Conservation (phyloP, 1,139 yeast genomes). For the Williopsis jadinii region DNA sequence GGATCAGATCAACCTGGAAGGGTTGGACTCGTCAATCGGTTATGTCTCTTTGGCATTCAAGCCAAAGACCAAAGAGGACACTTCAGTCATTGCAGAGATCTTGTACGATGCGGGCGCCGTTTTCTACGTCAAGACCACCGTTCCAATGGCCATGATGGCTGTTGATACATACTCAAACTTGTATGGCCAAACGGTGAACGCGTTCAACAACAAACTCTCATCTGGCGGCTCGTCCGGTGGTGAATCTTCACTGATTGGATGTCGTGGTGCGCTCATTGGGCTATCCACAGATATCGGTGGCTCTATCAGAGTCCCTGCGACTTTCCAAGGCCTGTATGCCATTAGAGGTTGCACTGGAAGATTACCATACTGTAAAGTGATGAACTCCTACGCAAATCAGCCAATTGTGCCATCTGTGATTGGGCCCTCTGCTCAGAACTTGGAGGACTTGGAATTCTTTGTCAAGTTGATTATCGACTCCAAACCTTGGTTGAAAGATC, state of each 20-base stretch:
- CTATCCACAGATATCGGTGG: constrained; percentile 68
- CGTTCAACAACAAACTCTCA: constrained; percentile 35
- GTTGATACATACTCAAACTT: constrained; percentile 38
- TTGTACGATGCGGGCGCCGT: constrained; percentile 45
- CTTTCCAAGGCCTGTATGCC: constrained; percentile 47
- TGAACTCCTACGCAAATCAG: constrained; percentile 53
- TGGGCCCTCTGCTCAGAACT: constrained; percentile 50
- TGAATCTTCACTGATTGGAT: constrained; percentile 43
- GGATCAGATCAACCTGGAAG: constrained; percentile 42
- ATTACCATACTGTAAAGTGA: constrained; percentile 42
- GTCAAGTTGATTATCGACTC: constrained; percentile 46
- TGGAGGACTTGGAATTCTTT: constrained; percentile 60
- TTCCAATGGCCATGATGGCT: constrained; percentile 49
- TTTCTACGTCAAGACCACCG: constrained; percentile 46
- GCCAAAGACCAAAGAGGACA: constrained; percentile 26
- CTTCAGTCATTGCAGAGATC: constrained; percentile 37
- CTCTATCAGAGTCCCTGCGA: constrained; percentile 50
- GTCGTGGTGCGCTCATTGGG: constrained; percentile 45
- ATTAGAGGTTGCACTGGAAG: constrained; percentile 42
- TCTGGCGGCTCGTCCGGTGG: constrained; percentile 55
- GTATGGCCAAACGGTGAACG: constrained; percentile 39
- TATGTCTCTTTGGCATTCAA: constrained; percentile 33
- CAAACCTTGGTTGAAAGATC: constrained; percentile 61
- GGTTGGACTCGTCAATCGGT: constrained; percentile 40
- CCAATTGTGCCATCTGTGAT: constrained; percentile 47